Conservation (phyloP, 225 moss, liverwort and hornwort species). For the Sphagnum tenellum region DNA sequence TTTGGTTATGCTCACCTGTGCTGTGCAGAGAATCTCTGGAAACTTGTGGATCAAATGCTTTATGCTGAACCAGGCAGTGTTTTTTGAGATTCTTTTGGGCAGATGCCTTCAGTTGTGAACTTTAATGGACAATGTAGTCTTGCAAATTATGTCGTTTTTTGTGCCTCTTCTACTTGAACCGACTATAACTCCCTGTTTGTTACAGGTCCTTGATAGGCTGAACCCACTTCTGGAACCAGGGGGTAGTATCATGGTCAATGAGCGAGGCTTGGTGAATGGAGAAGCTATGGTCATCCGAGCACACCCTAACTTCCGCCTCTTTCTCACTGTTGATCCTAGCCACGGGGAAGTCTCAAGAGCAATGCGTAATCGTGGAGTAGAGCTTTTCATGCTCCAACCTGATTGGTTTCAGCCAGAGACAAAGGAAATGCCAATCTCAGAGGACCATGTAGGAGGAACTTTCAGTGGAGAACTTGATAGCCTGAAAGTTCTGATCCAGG, state of each 20-base stretch:
- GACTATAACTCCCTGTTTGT: background rate
- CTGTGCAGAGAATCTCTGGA: too few species aligned
- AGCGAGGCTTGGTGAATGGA: constrained; percentile 83
- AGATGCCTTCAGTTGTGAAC: too few species aligned
- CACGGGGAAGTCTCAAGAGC: constrained; percentile 95
- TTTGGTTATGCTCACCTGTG: too few species aligned
- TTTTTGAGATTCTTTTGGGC: too few species aligned
- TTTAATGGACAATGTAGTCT: too few species aligned
- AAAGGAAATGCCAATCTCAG: constrained; percentile 22
- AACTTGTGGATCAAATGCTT: too few species aligned
- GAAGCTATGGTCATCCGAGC: constrained; percentile 80
- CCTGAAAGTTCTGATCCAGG: constrained; percentile 52
- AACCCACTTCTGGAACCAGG: constrained; percentile 91
- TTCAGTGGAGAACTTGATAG: constrained; percentile 42
- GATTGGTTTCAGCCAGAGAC: constrained; percentile 32
- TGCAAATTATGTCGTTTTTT: too few species aligned
- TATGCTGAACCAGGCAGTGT: too few species aligned
- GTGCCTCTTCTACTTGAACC: too few species aligned
- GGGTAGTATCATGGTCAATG: constrained; percentile 93
- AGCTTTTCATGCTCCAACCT: constrained; percentile 76
- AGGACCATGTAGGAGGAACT: constrained; percentile 32
- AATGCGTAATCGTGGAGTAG: constrained; percentile 96
- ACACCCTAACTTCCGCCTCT: constrained; percentile 93
- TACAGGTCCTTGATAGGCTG: constrained; percentile 92
- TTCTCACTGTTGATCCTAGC: constrained; percentile 82